Evolutionary conservation across 768 basidiomycete genomes (phyloP).

Genomic region (Lactifluus echinatus): DNA sequence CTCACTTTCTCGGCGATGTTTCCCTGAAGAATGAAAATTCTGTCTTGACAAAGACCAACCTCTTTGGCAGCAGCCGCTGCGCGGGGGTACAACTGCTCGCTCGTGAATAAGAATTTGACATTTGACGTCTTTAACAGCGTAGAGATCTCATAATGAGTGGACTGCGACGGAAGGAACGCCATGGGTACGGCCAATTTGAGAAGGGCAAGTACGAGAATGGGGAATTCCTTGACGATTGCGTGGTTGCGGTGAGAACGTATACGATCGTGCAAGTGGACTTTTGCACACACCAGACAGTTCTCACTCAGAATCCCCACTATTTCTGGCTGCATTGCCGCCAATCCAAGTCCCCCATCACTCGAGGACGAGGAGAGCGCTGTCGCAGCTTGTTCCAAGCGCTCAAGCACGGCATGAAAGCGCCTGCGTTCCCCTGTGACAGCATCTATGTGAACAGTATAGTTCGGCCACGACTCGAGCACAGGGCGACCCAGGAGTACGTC

Average conservation of each 20-base stretch:
- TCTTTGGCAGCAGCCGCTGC: conserved; percentile 33
- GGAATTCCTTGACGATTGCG: conserved; percentile 39
- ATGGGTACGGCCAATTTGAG: conserved; percentile 44
- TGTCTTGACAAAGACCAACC: conserved; percentile 30
- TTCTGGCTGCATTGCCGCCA: conserved; percentile 34
- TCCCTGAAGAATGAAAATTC: conserved; percentile 45
- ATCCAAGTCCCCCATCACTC: conserved; percentile 46
- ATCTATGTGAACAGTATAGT: conserved; percentile 51
- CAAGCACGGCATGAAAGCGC: conserved; percentile 41
- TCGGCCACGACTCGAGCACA: conserved; percentile 24
- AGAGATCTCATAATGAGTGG: conserved; percentile 48
- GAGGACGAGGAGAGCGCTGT: conserved; percentile 39
- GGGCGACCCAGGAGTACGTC: conserved; percentile 7
- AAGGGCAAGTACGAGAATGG: conserved; percentile 41
- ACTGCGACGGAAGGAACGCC: conserved; percentile 43
- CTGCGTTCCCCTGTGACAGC: conserved; percentile 39
- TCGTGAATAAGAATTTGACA: conserved; percentile 46
- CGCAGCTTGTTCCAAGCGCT: conserved; percentile 44
- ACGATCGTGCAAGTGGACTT: background rate
- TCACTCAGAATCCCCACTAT: conserved; percentile 64
- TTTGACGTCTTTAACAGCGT: conserved; percentile 41
- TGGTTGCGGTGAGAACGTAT: background rate
- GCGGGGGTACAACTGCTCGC: conserved; percentile 35
- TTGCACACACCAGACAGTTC: conserved; percentile 52
- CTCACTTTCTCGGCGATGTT: conserved; percentile 32